phyloP scores from a whole-genome alignment of 306 rosid genomes.

The Prinsepia uniflora region DNA sequence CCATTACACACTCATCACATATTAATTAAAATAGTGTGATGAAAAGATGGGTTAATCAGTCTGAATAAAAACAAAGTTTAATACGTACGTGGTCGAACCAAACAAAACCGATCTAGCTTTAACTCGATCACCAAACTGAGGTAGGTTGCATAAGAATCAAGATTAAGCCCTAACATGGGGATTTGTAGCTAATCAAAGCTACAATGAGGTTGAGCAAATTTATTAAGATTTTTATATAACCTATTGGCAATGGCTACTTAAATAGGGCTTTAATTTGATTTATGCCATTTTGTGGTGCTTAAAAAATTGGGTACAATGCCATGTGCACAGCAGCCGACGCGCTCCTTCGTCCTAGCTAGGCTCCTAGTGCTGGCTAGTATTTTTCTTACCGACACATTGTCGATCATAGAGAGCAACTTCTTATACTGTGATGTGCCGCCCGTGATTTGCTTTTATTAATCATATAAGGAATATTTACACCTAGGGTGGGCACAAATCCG shows the following conservation, averaged over 20 bases:
- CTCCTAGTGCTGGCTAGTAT: too few relatives aligned
- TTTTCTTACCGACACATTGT: constrained; percentile 15
- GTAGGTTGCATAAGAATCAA: neutral
- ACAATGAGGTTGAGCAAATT: neutral
- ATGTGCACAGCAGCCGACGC: constrained; percentile 3
- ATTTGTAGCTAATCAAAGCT: constrained; percentile 15
- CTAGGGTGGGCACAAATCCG: too few relatives aligned
- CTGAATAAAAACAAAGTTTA: neutral
- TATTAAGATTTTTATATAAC: too few relatives aligned
- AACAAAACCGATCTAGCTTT: neutral
- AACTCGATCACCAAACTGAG: neutral
- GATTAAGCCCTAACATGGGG: neutral
- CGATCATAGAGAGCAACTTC: neutral
- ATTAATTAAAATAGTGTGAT: neutral
- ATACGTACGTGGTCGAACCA: too few relatives aligned
- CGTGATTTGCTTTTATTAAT: neutral
- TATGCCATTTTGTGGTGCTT: too few relatives aligned
- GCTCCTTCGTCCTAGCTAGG: neutral
- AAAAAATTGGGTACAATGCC: too few relatives aligned
- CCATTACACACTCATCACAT: neutral
- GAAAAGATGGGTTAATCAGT: neutral
- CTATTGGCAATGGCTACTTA: too few relatives aligned
- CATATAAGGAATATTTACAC: neutral
- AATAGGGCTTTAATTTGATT: too few relatives aligned
- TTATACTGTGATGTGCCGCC: too few relatives aligned